phyloP scores from a whole-genome alignment of 1,284 basidiomycete genomes.

The Ganoderma meredithae region DNA sequence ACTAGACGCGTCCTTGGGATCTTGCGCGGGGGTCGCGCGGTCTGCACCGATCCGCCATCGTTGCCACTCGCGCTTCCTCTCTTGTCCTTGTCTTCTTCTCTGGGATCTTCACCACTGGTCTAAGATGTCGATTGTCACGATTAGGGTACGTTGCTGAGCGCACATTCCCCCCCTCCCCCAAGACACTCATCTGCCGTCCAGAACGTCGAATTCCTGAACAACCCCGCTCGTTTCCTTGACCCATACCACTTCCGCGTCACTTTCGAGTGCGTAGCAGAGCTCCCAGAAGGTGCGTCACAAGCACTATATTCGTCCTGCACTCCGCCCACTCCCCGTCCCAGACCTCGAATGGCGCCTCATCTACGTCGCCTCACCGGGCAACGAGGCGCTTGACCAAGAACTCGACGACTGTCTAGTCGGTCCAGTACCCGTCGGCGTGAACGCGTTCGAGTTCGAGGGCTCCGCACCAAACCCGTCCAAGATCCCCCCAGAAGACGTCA shows the following conservation, averaged over 20 bases:
- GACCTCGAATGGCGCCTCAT: slow-evolving; percentile 98
- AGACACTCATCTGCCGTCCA: slow-evolving; percentile 38
- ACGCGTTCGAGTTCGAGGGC: slow-evolving; percentile 96
- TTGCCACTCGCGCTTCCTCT: not conserved
- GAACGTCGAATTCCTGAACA: slow-evolving; percentile 92
- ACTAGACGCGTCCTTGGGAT: slow-evolving; percentile 27
- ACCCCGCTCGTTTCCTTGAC: slow-evolving; percentile 91
- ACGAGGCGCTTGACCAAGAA: slow-evolving; percentile 94
- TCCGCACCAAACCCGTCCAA: slow-evolving; percentile 73
- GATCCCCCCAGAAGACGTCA: slow-evolving; percentile 85
- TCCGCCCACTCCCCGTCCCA: slow-evolving; percentile 40
- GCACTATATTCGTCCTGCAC: not conserved
- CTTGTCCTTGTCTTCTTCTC: not conserved
- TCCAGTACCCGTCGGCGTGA: slow-evolving; percentile 93
- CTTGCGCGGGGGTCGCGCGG: not conserved
- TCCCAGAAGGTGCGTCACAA: slow-evolving; percentile 79
- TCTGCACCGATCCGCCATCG: slow-evolving; percentile 20
- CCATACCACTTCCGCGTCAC: slow-evolving; percentile 95
- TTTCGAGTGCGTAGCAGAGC: slow-evolving; percentile 95
- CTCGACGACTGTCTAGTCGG: slow-evolving; percentile 96
- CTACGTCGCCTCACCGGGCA: slow-evolving; percentile 94
- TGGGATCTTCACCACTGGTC: not conserved
- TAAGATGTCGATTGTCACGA: slow-evolving; percentile 73
- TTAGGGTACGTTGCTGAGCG: slow-evolving; percentile 45
- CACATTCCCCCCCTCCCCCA: not conserved